Percentiles rank a stretch among this genome's conserved stretches.
Evolutionary conservation across 805 yeast genomes (phyloP).

Genomic region (Candida ascalaphidarum): DNA sequence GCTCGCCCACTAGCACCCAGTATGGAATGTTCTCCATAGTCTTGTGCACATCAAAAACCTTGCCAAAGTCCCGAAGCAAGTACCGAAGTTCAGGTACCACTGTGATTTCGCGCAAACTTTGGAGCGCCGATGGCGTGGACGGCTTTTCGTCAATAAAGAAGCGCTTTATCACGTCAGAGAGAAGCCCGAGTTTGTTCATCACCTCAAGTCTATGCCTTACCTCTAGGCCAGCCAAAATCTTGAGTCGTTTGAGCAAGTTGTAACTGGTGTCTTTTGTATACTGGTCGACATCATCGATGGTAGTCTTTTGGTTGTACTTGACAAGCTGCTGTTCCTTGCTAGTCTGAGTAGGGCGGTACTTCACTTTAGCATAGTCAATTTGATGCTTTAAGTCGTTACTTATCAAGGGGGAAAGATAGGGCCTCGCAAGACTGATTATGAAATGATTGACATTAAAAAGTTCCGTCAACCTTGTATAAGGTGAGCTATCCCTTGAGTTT

Average conservation of each 20-base stretch:
- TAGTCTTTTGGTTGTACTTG: not conserved
- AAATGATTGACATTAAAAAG: constrained; percentile 92
- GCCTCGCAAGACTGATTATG: constrained; percentile 84
- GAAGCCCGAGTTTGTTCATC: constrained; percentile 67
- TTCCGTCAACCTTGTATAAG: constrained; percentile 84
- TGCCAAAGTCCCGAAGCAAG: constrained; percentile 58
- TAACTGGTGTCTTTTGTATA: constrained; percentile 24
- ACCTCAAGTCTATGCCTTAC: constrained; percentile 77
- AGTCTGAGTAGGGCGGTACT: not conserved
- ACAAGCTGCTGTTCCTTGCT: not conserved
- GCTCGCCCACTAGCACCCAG: constrained; percentile 87
- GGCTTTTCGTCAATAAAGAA: constrained; percentile 79
- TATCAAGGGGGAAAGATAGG: constrained; percentile 85
- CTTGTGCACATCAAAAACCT: constrained; percentile 71
- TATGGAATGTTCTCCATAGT: constrained; percentile 68
- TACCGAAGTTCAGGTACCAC: constrained; percentile 82
- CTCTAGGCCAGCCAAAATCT: constrained; percentile 64
- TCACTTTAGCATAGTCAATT: constrained; percentile 7
- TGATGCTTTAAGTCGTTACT: constrained; percentile 75
- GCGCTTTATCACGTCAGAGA: constrained; percentile 63
- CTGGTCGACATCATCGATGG: constrained; percentile 20
- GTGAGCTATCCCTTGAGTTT: constrained; percentile 43
- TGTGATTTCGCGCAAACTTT: constrained; percentile 63
- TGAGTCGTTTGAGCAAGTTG: constrained; percentile 25
- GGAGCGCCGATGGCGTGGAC: constrained; percentile 59